Conservation (phyloP, 495 filamentous ascomycete genomes). For the Penicillium taxi region DNA sequence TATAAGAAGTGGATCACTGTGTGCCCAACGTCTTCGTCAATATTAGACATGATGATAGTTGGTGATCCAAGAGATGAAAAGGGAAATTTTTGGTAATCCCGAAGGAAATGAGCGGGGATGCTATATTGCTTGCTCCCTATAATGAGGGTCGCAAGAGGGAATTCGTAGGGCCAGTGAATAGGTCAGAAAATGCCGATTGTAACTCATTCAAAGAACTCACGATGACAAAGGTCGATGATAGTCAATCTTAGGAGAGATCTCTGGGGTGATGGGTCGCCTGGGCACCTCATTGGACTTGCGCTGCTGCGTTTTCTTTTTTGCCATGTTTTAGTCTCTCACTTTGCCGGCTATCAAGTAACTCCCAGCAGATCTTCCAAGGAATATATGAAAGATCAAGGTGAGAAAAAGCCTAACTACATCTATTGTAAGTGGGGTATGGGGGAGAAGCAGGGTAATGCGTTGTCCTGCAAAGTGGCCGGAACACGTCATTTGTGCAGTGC, state of each 20-base stretch:
- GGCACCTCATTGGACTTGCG: too few relatives aligned
- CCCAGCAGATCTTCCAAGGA: too few relatives aligned
- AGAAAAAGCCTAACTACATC: too few relatives aligned
- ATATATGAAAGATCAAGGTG: too few relatives aligned
- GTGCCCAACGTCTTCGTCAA: conserved; percentile 12
- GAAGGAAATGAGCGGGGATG: background rate
- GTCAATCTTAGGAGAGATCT: background rate
- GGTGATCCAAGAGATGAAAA: background rate
- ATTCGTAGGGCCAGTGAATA: background rate
- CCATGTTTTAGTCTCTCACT: too few relatives aligned
- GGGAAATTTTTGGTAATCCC: background rate
- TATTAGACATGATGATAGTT: background rate
- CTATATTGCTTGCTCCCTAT: background rate
- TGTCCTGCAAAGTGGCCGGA: too few relatives aligned
- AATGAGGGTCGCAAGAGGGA: background rate
- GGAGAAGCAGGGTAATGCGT: too few relatives aligned
- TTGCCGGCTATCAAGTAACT: too few relatives aligned
- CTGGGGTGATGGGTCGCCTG: too few relatives aligned
- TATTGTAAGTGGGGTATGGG: too few relatives aligned
- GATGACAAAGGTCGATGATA: conserved; percentile 1
- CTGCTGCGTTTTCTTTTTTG: too few relatives aligned
- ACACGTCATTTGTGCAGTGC: too few relatives aligned
- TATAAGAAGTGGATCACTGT: conserved; percentile 15
- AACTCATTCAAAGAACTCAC: background rate
- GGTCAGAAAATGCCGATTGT: background rate